Conservation (phyloP, 2,329 filamentous ascomycete genomes). For the Atkinsonella texensis region DNA sequence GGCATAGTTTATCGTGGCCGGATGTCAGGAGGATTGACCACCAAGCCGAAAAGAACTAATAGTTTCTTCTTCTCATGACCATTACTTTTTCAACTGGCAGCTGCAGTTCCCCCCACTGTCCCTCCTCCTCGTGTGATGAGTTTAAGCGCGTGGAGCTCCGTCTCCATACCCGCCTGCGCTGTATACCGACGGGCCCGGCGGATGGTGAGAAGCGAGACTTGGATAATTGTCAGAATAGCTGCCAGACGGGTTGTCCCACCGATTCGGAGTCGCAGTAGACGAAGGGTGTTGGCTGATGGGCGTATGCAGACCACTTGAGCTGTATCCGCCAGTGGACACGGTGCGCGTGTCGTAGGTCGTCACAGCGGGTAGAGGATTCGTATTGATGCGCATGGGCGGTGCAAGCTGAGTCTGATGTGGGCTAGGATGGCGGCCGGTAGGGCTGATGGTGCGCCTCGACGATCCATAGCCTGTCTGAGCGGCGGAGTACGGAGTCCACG, state of each 20-base stretch:
- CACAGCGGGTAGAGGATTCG: conserved; percentile 26
- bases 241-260: conserved; percentile 29
- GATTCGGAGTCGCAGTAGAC: conserved; percentile 24
- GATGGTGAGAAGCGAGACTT: conserved; percentile 25
- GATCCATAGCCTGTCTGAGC: conserved; percentile 20
- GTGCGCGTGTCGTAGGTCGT: conserved; percentile 27
- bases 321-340: conserved; percentile 23
- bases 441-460: conserved; percentile 30
- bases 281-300: conserved; percentile 26
- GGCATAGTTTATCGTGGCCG: too few species aligned
- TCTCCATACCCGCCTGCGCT: conserved; percentile 29
- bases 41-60: too few species aligned
- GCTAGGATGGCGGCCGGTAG: conserved; percentile 21
- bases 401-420: conserved; percentile 20
- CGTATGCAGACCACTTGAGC: conserved; percentile 26
- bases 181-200: conserved; percentile 27
- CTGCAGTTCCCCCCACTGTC: too few species aligned
- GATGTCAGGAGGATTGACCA: too few species aligned
- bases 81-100: too few species aligned
- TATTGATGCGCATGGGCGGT: conserved; percentile 24
- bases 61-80: too few species aligned
- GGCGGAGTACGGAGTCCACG: conserved; percentile 36
- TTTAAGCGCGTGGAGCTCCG: conserved; percentile 28
- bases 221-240: conserved; percentile 28
- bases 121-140: neutral